Evolutionary conservation across 371 early-diverging fungal genomes (phyloP), one percentile per base, ranked within the genome.

Genomic region (Rhizomucor pusillus): DNA sequence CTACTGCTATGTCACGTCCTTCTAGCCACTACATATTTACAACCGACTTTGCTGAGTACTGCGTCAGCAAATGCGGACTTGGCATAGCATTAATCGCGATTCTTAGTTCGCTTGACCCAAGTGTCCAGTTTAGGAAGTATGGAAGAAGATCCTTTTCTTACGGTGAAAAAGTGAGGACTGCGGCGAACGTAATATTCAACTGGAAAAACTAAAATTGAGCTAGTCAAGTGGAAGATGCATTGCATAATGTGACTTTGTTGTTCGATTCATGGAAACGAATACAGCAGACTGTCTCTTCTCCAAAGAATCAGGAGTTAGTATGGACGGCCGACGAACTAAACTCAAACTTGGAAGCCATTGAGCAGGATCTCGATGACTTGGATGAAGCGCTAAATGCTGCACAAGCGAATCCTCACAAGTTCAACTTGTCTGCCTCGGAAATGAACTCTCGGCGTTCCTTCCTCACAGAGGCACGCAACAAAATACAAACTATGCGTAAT

Each of bases 191-290:
- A 29, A 7, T 29, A 29, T 9, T 11, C 22, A 49, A 11, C 48
- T 47, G 24, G 47, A 18, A 39, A 25, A 39, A 25, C 19, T 9
- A 11, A 39, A 5, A 11, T 47, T 43, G 25, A 0, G 23, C 7
- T 43, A 85, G 85, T 52, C 83, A 85, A 55, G 82, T 82, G 1
- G 71, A 81, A 49, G 69, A 77, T 10, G 69, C 72, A 3, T 51
- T 85, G 19, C 54, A 55, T 6, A 79, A 72, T 56, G 83, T 77
- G 4, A 60, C 64, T 25, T 71, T 67, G 6, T 63, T 85, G 43
- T 82, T 71, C 44, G 73, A 77, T 43, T 79, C 79, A 20, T 85
- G 82, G 82, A 79, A 76, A 50, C 71, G 85, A 36, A 85, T 85
- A 50, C 77, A 78, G 25, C 81, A 75, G 57, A 85, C 83, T 4